A percentile compares a stretch with the other conserved stretches of the same genome.
phyloP scores from a whole-genome alignment of 129 eudicot species.

The Dittrichia graveolens region DNA sequence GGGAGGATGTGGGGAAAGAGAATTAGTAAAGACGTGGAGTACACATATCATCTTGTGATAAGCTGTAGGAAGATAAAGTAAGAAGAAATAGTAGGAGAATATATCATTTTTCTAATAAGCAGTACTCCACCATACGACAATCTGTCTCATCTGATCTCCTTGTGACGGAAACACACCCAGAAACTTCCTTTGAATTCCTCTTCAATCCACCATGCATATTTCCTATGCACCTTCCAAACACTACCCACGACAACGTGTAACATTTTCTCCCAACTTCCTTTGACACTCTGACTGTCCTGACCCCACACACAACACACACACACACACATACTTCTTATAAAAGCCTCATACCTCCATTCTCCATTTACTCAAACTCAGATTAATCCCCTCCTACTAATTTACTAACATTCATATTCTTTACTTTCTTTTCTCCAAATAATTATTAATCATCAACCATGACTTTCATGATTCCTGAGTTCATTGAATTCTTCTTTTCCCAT shows the following conservation, averaged over 20 bases:
- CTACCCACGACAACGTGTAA: neutral
- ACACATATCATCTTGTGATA: too few species aligned
- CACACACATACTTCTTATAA: conserved; percentile 5
- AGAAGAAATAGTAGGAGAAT: too few species aligned
- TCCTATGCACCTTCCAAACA: conserved; percentile 20
- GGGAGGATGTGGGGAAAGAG: too few species aligned
- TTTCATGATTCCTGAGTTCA: conserved; percentile 28
- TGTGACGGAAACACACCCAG: neutral
- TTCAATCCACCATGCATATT: conserved; percentile 23
- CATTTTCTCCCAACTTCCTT: neutral
- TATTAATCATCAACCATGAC: conserved; percentile 4
- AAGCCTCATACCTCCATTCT: neutral
- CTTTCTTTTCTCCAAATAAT: neutral
- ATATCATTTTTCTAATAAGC: too few species aligned
- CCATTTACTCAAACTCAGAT: conserved; percentile 4
- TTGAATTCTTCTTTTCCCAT: conserved; percentile 30
- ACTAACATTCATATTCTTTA: conserved; percentile 1
- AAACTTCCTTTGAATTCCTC: conserved; percentile 19
- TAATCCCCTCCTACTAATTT: neutral
- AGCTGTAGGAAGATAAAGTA: too few species aligned
- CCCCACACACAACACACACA: conserved; percentile 23
- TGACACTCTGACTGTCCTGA: conserved; percentile 3
- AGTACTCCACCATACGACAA: too few species aligned
- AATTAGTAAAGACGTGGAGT: too few species aligned
- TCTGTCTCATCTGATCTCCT: too few species aligned